Evolutionary conservation across 1,284 basidiomycete genomes (phyloP).

Genomic region (Coniophora puteana): DNA sequence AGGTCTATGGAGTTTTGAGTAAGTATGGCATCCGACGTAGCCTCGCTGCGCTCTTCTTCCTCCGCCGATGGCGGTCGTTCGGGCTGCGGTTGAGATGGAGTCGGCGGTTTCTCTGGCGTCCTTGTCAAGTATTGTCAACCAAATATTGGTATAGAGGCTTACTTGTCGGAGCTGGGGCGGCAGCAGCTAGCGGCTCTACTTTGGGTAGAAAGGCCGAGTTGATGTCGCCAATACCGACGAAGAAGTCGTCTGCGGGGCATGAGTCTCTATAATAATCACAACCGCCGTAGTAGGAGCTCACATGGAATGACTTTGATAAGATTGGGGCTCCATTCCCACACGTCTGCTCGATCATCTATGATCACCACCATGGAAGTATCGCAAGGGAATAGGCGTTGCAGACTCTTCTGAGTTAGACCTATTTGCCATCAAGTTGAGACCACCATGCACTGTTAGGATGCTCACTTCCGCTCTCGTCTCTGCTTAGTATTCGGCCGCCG

Average conservation of each 20-base stretch:
- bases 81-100: slow-evolving; percentile 11
- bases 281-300: slow-evolving; percentile 39
- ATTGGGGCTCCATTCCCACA: slow-evolving; percentile 96
- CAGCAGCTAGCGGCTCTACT: slow-evolving; percentile 47
- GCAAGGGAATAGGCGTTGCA: slow-evolving; percentile 90
- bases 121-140: not conserved
- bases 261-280: slow-evolving; percentile 2
- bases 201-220: slow-evolving; percentile 92
- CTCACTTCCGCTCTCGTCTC: slow-evolving; percentile 95
- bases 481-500: slow-evolving; percentile 82
- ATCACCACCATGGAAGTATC: slow-evolving; percentile 99
- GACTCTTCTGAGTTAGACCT: slow-evolving; percentile 88
- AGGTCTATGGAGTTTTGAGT: slow-evolving; percentile 67
- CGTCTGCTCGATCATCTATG: slow-evolving; percentile 96
- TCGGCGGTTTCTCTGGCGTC: slow-evolving; percentile 15
- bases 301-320: slow-evolving; percentile 96
- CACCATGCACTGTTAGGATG: slow-evolving; percentile 14
- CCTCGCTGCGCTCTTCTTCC: slow-evolving; percentile 41
- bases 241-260: slow-evolving; percentile 87
- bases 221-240: slow-evolving; percentile 98
- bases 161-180: slow-evolving; percentile 22
- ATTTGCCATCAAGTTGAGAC: slow-evolving; percentile 8
- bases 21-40: slow-evolving; percentile 51
- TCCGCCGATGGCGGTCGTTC: slow-evolving; percentile 25
- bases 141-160: too few species aligned